These are phyloP conservation scores for Azolla pinnata DNA, from an alignment of 75 land plant genomes.

Conservation along the genomic window DNA sequence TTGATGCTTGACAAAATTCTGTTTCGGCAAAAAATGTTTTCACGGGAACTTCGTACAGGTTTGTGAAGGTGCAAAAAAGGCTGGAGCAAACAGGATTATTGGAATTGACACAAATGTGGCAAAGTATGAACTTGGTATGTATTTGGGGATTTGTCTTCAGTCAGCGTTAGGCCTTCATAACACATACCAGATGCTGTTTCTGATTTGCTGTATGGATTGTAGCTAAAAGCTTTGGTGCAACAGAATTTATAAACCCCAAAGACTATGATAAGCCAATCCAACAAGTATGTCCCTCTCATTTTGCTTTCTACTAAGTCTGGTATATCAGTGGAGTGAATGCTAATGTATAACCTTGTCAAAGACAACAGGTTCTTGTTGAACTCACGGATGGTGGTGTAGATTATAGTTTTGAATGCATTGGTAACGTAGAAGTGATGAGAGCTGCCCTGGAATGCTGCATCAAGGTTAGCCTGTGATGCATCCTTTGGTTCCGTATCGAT, in stretches of 20 bases:
- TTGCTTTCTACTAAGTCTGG: not conserved
- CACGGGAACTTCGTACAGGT: slow-evolving; percentile 8
- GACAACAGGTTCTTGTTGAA: not conserved
- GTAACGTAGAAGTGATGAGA: slow-evolving; percentile 81
- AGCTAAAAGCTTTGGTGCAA: slow-evolving; percentile 44
- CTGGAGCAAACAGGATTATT: slow-evolving; percentile 26
- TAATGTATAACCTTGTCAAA: not conserved
- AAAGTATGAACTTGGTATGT: slow-evolving; percentile 26
- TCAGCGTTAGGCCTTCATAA: too few relatives aligned
- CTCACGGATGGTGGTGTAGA: slow-evolving; percentile 62
- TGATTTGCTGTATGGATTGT: not conserved
- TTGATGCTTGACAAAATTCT: too few relatives aligned
- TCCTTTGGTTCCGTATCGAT: too few relatives aligned
- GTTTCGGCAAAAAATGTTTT: too few relatives aligned
- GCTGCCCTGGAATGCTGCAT: slow-evolving; percentile 33
- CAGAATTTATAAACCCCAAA: slow-evolving; percentile 43
- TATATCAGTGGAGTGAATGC: not conserved
- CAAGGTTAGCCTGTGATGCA: too few relatives aligned
- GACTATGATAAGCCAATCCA: slow-evolving; percentile 41
- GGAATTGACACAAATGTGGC: slow-evolving; percentile 27
- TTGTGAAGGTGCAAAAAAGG: slow-evolving; percentile 34
- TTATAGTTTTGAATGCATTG: slow-evolving; percentile 96
- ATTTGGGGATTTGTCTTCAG: too few relatives aligned
- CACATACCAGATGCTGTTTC: too few relatives aligned
- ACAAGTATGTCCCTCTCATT: slow-evolving; percentile 14